These are phyloP conservation scores for Bathelium albidoporum DNA, from an alignment of 495 filamentous ascomycete genomes.

Conservation along the genomic window DNA sequence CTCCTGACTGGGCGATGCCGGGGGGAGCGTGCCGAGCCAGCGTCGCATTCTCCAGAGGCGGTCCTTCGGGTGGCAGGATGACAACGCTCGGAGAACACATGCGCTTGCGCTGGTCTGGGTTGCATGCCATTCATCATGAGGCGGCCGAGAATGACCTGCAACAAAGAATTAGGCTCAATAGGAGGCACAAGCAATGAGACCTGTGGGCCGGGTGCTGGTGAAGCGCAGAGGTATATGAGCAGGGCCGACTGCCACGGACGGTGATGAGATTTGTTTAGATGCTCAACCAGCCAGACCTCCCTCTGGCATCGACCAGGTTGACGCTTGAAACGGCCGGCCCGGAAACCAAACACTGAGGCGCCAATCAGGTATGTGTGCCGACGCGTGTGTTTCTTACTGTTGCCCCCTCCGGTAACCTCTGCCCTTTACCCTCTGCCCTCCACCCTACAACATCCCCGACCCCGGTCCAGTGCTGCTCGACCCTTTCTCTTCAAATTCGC, in stretches of 20 bases:
- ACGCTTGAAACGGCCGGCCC: slow-evolving; percentile 3
- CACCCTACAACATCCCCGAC: background rate
- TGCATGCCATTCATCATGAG: slow-evolving; percentile 4
- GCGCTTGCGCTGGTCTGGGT: slow-evolving; percentile 1
- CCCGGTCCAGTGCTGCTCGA: background rate
- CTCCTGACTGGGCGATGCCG: background rate
- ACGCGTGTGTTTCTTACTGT: background rate
- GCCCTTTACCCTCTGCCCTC: background rate
- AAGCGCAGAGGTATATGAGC: background rate
- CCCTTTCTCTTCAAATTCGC: slow-evolving; percentile 2
- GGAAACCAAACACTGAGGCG: background rate
- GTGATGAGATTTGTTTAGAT: background rate
- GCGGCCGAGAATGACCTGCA: slow-evolving; percentile 1
- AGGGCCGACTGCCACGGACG: background rate
- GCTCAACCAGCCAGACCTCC: background rate
- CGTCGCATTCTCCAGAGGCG: slow-evolving; percentile 3
- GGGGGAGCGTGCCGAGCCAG: background rate
- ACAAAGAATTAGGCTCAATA: slow-evolving; percentile 6
- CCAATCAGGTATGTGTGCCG: background rate
- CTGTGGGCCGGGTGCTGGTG: background rate
- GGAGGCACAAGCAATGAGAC: slow-evolving; percentile 2
- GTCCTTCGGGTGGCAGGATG: background rate
- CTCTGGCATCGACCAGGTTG: background rate
- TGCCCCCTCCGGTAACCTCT: background rate
- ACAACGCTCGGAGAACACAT: slow-evolving; percentile 4